phyloP scores from a whole-genome alignment of 768 basidiomycete species.

The Lepiota subincarnata region DNA sequence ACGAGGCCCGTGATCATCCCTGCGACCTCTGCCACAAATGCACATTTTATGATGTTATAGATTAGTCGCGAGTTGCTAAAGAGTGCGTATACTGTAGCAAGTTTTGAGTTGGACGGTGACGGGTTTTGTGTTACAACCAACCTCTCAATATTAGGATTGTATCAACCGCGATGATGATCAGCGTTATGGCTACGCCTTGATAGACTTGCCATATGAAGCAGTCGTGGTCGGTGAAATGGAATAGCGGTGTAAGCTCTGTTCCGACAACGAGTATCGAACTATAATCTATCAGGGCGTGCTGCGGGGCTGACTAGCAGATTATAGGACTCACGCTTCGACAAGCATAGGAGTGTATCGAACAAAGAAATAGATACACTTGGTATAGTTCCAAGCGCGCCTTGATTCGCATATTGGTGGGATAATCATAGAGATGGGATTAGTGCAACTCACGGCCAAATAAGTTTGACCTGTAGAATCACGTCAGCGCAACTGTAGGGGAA shows the following conservation, averaged over 20 bases:
- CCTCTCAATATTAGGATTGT: constrained; percentile 37
- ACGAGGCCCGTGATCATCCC: constrained; percentile 27
- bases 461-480: constrained; percentile 24
- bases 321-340: constrained; percentile 29
- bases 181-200: constrained; percentile 30
- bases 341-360: constrained; percentile 34
- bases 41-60: not conserved
- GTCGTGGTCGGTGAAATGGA: constrained; percentile 33
- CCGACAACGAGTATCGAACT: constrained; percentile 33
- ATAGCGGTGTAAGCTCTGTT: constrained; percentile 29
- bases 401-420: not conserved
- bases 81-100: constrained; percentile 31
- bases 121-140: constrained; percentile 10
- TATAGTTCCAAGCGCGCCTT: constrained; percentile 25
- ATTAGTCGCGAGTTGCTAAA: constrained; percentile 18
- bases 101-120: not conserved
- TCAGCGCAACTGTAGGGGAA: not conserved
- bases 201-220: constrained; percentile 45
- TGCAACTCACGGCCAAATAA: constrained; percentile 37
- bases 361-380: constrained; percentile 33
- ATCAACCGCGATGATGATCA: constrained; percentile 30
- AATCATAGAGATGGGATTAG: not conserved
- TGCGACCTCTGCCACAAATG: constrained; percentile 25
- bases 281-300: not conserved
- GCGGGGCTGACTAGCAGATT: not conserved